A percentile compares a stretch with the other conserved stretches of the same genome.
phyloP scores from a whole-genome alignment of 352 stramenopile species.

The Phytophthora syringae region DNA sequence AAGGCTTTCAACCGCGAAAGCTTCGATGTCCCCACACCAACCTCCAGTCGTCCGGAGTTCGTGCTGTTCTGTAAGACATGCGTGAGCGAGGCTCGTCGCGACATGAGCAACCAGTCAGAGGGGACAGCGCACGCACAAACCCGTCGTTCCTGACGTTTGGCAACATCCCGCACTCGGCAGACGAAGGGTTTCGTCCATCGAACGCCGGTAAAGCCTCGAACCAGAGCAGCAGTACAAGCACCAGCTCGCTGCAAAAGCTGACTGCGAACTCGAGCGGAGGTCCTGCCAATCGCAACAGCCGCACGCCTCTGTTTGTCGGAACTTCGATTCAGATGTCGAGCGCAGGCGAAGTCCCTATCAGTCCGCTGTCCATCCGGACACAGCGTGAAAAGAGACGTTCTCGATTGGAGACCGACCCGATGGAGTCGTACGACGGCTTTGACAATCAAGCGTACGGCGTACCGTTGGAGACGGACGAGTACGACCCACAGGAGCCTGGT shows the following conservation, averaged over 20 bases:
- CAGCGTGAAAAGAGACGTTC: constrained; percentile 45
- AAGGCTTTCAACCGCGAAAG: constrained; percentile 56
- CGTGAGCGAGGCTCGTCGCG: constrained; percentile 49
- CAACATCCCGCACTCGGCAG: constrained; percentile 38
- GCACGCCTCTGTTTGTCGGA: constrained; percentile 37
- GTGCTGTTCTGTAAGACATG: constrained; percentile 69
- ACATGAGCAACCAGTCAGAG: constrained; percentile 44
- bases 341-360: constrained; percentile 57
- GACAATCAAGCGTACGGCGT: constrained; percentile 52
- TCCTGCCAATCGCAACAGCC: constrained; percentile 1
- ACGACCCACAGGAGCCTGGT: constrained; percentile 24
- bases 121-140: constrained; percentile 14
- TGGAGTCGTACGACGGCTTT: constrained; percentile 71
- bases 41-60: constrained; percentile 41
- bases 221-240: constrained; percentile 59
- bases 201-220: constrained; percentile 44
- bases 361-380: constrained; percentile 59
- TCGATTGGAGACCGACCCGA: constrained; percentile 69
- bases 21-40: constrained; percentile 40
- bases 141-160: constrained; percentile 42
- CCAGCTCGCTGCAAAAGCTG: constrained; percentile 37
- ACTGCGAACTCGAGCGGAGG: constrained; percentile 17
- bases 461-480: constrained; percentile 45
- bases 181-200: constrained; percentile 29
- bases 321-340: constrained; percentile 48